Evolutionary conservation across 1,284 basidiomycete species (phyloP), one percentile per base, ranked within the genome.

Genomic region (Tylopilus sp.): DNA sequence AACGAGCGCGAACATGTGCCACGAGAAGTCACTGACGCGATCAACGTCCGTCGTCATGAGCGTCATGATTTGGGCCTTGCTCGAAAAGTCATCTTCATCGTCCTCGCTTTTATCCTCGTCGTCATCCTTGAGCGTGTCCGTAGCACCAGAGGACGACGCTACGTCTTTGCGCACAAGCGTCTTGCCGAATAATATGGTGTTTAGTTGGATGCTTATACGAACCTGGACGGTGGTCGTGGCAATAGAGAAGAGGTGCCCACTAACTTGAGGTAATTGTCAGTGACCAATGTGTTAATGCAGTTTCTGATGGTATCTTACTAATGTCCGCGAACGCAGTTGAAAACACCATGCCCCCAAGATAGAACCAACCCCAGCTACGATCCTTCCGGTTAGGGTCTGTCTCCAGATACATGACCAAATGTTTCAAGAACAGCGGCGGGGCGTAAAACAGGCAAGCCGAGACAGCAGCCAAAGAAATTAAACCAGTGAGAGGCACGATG

Each of bases 141-240:
- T 52, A n/a, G 62, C 36, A 48, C 68, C 44, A 9, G 79, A 66
- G 14, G 81, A 79, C 1, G 83, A 85, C 0, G 88, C 89, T 24
- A 93, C 73, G 58, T 94, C 89, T 69, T 95, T 94, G 42, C 91
- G 81, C 18, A 91, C 80, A 4, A 96, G 80, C 0, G 92, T 95
- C 72, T 96, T 96, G 43, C 83, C 82, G 64, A 91, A 96, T 7
- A 96, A 71, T 49, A 88, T 80, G 11, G 88, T 83, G 70, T 95
- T 95, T 47, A 96, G 75, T 64, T 95, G 91, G 17, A 88, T 78
- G 34, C 80, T 80, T 40, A 95, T 71, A 28, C 87, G 80, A 61
- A 83, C 80, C 68, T 87, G 84, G 14, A 90, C 67, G 10, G 75
- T 81, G 0, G 87, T 87, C 2, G 83, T 89, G 4, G 86, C 77